Conservation (phyloP, 2,329 filamentous ascomycete species). For the Stromatinia cepivora region DNA sequence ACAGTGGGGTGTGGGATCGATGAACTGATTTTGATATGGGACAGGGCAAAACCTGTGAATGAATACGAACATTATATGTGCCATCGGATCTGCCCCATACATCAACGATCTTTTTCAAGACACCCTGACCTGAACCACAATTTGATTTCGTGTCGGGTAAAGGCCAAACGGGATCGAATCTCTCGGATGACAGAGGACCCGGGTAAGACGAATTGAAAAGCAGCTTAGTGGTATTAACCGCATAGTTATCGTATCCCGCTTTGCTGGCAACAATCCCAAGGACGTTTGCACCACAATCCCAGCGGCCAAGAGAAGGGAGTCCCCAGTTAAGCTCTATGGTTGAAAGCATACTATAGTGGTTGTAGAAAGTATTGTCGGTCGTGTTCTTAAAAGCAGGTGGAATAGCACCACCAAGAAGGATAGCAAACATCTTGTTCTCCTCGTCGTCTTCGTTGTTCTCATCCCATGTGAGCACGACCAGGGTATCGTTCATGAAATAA, state of each 20-base stretch:
- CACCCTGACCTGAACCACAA: conserved; percentile 28
- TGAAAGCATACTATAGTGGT: conserved; percentile 45
- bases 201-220: conserved; percentile 48
- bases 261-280: conserved; percentile 34
- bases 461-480: conserved; percentile 58
- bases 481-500: conserved; percentile 53
- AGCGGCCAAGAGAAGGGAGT: conserved; percentile 45
- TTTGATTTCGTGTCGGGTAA: conserved; percentile 30
- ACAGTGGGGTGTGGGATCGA: not conserved
- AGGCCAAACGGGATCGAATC: conserved; percentile 33
- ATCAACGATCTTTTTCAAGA: conserved; percentile 25
- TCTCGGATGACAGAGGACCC: conserved; percentile 39
- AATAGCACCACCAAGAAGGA: conserved; percentile 56
- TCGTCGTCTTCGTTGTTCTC: conserved; percentile 53
- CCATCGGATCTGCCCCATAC: conserved; percentile 29
- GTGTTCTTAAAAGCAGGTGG: conserved; percentile 49
- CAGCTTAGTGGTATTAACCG: conserved; percentile 41
- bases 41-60: not conserved
- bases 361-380: conserved; percentile 51
- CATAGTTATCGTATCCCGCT: conserved; percentile 31
- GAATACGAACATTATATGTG: conserved; percentile 23
- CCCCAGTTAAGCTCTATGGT: conserved; percentile 46
- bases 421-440: conserved; percentile 53
- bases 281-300: conserved; percentile 42
- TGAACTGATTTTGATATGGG: not conserved